Evolutionary conservation across 1,139 yeast genomes (phyloP).

Genomic region (Debaryomyces coudertii): DNA sequence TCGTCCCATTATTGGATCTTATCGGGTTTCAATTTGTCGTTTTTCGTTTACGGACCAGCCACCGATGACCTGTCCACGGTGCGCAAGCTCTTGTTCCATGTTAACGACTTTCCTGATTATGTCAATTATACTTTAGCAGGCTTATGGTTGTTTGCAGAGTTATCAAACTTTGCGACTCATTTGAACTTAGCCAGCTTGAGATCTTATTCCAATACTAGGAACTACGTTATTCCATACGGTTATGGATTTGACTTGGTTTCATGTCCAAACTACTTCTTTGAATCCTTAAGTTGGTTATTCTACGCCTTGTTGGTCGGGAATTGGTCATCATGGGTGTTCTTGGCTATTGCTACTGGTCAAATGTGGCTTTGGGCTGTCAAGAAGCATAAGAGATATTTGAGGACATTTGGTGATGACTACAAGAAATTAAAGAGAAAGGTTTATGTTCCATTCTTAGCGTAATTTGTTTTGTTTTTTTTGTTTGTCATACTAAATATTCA

Average conservation of each 20-base stretch:
- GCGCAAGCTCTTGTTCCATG: slow-evolving; percentile 33
- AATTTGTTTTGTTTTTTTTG: neutral
- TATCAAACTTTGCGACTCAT: slow-evolving; percentile 75
- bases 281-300: slow-evolving; percentile 71
- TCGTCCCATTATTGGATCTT: slow-evolving; percentile 89
- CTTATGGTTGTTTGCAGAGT: slow-evolving; percentile 67
- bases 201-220: slow-evolving; percentile 32
- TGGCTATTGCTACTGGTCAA: slow-evolving; percentile 70
- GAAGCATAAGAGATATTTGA: slow-evolving; percentile 67
- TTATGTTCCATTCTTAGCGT: slow-evolving; percentile 51
- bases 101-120: slow-evolving; percentile 30
- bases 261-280: slow-evolving; percentile 90
- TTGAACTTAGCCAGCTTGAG: slow-evolving; percentile 60
- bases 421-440: slow-evolving; percentile 70
- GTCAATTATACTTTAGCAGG: slow-evolving; percentile 36
- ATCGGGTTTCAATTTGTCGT: slow-evolving; percentile 74
- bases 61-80: slow-evolving; percentile 19
- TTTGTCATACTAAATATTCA: neutral
- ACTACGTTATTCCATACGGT: slow-evolving; percentile 34
- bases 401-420: slow-evolving; percentile 74
- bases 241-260: slow-evolving; percentile 52
- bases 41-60: slow-evolving; percentile 77
- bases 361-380: slow-evolving; percentile 81
- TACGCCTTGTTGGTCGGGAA: slow-evolving; percentile 75
- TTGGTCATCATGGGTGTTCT: slow-evolving; percentile 73